A percentile compares a stretch with the other conserved stretches of the same genome.
Evolutionary conservation across 139 green algal species (phyloP).

Genomic region (Spirogloea muscicola): DNA sequence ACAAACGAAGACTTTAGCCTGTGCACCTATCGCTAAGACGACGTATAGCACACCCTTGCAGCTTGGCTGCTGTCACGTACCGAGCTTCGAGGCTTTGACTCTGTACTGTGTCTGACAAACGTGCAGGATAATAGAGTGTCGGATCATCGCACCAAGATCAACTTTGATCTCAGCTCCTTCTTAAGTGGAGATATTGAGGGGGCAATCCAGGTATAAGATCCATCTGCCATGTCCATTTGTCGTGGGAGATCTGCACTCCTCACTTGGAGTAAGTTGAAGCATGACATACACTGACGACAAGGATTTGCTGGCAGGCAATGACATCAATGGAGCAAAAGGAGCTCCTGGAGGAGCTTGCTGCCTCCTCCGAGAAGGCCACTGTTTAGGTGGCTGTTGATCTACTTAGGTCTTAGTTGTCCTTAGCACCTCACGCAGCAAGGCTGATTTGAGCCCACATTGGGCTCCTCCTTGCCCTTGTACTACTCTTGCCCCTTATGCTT

Average conservation of each 20-base stretch:
- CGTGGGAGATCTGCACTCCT: not conserved
- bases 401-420: no score
- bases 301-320: constrained; percentile 21
- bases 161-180: constrained; percentile 83
- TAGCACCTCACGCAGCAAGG: no score
- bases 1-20: no score
- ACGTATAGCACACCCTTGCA: no score
- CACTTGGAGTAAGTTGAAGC: not conserved
- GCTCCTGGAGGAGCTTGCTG: constrained; percentile 29
- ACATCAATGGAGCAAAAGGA: constrained; percentile 35
- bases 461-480: no score
- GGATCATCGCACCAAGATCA: constrained; percentile 93
- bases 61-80: no score
- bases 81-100: no score
- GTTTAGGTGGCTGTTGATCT: not conserved
- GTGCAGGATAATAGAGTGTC: constrained; percentile 78
- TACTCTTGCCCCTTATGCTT: no score
- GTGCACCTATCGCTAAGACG: no score
- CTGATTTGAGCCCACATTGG: no score
- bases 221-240: not conserved
- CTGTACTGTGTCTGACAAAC: no score
- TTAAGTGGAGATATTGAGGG: constrained; percentile 79
- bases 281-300: constrained; percentile 1
- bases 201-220: constrained; percentile 61
- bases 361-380: not conserved